Evolutionary conservation across 2,329 filamentous ascomycete species (phyloP).

Genomic region (Venturia effusa): DNA sequence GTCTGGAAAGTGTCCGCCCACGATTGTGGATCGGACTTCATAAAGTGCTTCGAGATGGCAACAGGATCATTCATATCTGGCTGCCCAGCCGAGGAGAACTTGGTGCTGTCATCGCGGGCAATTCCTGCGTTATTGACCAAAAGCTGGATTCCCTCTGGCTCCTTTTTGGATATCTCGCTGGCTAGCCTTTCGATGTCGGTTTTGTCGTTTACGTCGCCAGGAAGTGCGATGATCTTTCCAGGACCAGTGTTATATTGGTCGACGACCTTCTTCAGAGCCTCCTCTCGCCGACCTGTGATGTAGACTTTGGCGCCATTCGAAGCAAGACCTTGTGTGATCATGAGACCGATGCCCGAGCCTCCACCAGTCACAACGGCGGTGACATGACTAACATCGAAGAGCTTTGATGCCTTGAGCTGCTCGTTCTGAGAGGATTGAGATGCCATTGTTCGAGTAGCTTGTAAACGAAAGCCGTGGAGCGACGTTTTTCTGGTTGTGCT

Average conservation of each 20-base stretch:
- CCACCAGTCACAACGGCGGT: slow-evolving; percentile 37
- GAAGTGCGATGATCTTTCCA: slow-evolving; percentile 41
- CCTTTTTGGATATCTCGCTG: slow-evolving; percentile 42
- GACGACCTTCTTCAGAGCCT: slow-evolving; percentile 36
- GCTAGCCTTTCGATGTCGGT: slow-evolving; percentile 47
- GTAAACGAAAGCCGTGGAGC: neutral
- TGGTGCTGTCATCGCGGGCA: slow-evolving; percentile 47
- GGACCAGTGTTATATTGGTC: slow-evolving; percentile 37
- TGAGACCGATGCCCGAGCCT: slow-evolving; percentile 53
- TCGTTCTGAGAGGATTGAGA: slow-evolving; percentile 19
- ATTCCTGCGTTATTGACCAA: slow-evolving; percentile 53
- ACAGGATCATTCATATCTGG: slow-evolving; percentile 41
- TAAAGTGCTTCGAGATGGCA: slow-evolving; percentile 47
- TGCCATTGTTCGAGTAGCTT: slow-evolving; percentile 17
- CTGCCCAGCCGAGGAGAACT: slow-evolving; percentile 34
- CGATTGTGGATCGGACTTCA: slow-evolving; percentile 55
- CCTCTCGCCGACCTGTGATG: slow-evolving; percentile 41
- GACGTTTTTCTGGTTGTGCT: neutral
- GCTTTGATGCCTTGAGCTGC: slow-evolving; percentile 29
- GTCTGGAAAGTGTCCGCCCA: slow-evolving; percentile 63
- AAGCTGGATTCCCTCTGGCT: slow-evolving; percentile 56
- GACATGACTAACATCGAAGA: slow-evolving; percentile 36
- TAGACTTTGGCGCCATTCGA: slow-evolving; percentile 51
- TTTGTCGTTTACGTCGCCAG: slow-evolving; percentile 55
- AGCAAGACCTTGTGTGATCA: slow-evolving; percentile 47